Evolutionary conservation across 805 yeast genomes (phyloP).

Genomic region (Ogataea dorogensis): DNA sequence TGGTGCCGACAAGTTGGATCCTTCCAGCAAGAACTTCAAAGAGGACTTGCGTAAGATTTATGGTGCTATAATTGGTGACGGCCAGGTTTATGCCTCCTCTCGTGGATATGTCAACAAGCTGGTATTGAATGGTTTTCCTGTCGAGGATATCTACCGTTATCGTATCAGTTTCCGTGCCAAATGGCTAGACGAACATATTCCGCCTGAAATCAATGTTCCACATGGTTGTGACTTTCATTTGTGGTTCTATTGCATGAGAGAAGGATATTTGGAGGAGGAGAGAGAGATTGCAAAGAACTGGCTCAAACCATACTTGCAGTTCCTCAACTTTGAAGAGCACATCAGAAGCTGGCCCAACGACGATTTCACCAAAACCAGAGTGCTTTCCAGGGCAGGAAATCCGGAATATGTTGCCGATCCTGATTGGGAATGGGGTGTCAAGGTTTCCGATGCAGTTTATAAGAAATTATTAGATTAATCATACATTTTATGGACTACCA

Average conservation of each 20-base stretch:
- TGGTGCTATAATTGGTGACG: constrained; percentile 38
- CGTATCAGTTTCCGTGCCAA: constrained; percentile 31
- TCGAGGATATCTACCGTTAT: constrained; percentile 30
- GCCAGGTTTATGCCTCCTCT: constrained; percentile 39
- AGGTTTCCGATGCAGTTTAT: constrained; percentile 33
- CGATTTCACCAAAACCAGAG: constrained; percentile 27
- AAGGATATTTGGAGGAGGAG: constrained; percentile 32
- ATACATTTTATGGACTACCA: not conserved
- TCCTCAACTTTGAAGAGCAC: constrained; percentile 28
- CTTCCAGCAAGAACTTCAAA: constrained; percentile 5
- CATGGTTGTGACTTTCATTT: constrained; percentile 37
- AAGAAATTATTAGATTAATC: constrained; percentile 6
- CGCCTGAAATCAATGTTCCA: constrained; percentile 31
- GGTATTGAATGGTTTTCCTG: constrained; percentile 28
- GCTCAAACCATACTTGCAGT: constrained; percentile 33
- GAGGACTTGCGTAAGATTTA: constrained; percentile 25
- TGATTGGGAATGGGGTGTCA: constrained; percentile 39
- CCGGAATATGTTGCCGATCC: constrained; percentile 30
- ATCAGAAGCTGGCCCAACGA: constrained; percentile 32
- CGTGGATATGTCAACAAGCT: constrained; percentile 37
- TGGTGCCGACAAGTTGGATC: constrained; percentile 16
- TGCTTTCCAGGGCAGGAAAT: constrained; percentile 33
- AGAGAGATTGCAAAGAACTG: constrained; percentile 23
- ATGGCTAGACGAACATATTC: constrained; percentile 17
- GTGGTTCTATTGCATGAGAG: constrained; percentile 35